Base-by-base conservation (phyloP, 116 monocot genomes). In the Posidonia oceanica region DNA sequence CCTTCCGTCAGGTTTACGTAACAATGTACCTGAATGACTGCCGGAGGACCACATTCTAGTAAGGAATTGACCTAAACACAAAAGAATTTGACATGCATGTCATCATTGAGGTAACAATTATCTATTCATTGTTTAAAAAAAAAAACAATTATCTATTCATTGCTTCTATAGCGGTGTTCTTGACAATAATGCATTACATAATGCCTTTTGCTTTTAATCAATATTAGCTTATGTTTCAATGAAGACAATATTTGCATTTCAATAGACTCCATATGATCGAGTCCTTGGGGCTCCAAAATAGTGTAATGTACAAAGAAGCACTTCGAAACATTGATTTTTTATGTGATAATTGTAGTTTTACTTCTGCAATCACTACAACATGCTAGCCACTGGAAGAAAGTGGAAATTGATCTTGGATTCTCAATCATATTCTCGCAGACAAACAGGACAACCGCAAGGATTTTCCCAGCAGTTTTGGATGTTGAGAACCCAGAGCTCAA, bases 51-150 rank as follows among this genome's bases (percentile, higher is more conserved):
- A 78, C 82, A 57, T 95, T 95, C 78, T 95, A 95, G 71, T 88
- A 95, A 69, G 95, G 95, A 53, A 85, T 95, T 77, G 95, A 91
- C n/a, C 82, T 95, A 7, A 55, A 91, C 76, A 91, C 95, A 53
- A 95, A 95, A 72, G 91, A 95, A 67, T 95, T 91, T 36, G 95
- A 95, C 78, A 95, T 95, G 84, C 95, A 95, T 79, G 95, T 95
- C 53, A 95, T 95, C 70, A 91, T 95, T 75, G 95, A 95, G 88
- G 95, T 91, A 77, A 68, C n/a, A 64, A 1, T 58, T 58, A 58
- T 15, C 16, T 58, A 58, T 58, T n/a, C n/a, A n/a, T n/a, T n/a
- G n/a, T n/a, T n/a, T n/a, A n/a, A n/a, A n/a, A n/a, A n/a, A n/a
- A n/a, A n/a, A n/a, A n/a, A n/a, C n/a, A n/a, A n/a, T n/a, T n/a